phyloP scores from a whole-genome alignment of 2,329 filamentous ascomycete species.

The Coniochaeta sp. region DNA sequence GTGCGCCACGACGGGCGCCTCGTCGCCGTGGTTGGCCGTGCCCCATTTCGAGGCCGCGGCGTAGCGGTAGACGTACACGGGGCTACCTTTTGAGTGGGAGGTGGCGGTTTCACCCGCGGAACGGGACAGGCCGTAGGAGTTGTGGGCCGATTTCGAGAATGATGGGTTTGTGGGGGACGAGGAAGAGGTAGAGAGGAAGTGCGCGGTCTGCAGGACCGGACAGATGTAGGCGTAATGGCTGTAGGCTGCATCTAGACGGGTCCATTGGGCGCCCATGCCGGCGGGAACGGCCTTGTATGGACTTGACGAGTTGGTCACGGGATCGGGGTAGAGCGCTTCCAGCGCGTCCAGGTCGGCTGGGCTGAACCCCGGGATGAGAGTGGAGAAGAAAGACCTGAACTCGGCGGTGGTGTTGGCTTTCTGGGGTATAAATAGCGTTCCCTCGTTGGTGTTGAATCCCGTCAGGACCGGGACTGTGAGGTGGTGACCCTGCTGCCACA shows the following conservation, averaged over 20 bases:
- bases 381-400: conserved; percentile 53
- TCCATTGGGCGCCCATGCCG: conserved; percentile 45
- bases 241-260: conserved; percentile 52
- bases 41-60: conserved; percentile 35
- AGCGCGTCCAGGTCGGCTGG: conserved; percentile 44
- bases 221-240: conserved; percentile 58
- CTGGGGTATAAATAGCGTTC: conserved; percentile 53
- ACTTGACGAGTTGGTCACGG: conserved; percentile 22
- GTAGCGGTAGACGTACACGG: conserved; percentile 52
- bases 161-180: neutral
- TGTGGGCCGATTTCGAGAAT: neutral
- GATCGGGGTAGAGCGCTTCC: conserved; percentile 55
- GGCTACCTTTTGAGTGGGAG: neutral
- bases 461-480: conserved; percentile 57
- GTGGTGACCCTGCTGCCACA: conserved; percentile 45
- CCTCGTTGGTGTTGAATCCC: conserved; percentile 65
- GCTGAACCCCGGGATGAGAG: conserved; percentile 51
- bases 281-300: conserved; percentile 22
- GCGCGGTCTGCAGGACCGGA: conserved; percentile 53
- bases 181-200: conserved; percentile 25
- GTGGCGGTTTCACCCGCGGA: neutral
- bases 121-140: neutral
- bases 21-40: conserved; percentile 40
- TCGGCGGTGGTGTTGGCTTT: conserved; percentile 36
- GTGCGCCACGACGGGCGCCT: conserved; percentile 34